Evolutionary conservation across 192 early-diverging fungal species (phyloP), one percentile per base, ranked within the genome.

Genomic region (Entomortierella beljakovae): DNA sequence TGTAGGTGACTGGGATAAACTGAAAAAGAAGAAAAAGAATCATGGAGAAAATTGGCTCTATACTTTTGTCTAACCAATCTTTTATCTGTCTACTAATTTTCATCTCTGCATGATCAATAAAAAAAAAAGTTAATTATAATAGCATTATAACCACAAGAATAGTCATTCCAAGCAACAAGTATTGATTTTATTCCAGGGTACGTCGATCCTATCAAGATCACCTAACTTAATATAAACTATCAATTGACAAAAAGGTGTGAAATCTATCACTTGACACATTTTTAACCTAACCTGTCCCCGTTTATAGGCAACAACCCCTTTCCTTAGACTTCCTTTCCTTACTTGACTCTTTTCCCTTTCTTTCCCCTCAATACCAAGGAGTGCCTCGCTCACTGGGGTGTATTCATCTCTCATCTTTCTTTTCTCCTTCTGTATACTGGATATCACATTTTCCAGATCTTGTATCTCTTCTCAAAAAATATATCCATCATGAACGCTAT

Each of bases 401-500:
- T 15, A 46, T 46, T 46, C 43, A 46, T 46, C 10, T 29, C n/a
- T n/a, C n/a, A n/a, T n/a, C n/a, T 29, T 38, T 35, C 11, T 22
- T 28, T 49, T 35, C 56, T 37, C 48, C 15, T 38, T 32, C 9
- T 31, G 23, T 31, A 28, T 53, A 53, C 51, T 53, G 51, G 28
- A 31, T 2, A 46, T 46, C 5, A 46, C 15, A 46, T 46, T 20
- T 46, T 46, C 43, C 43, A 46, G 43, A 25, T 53, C 28, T 25
- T 50, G 49, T 25, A 25, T 50, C 16, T 53, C 23, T 26, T 29
- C 6, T 15, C 7, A 13, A 16, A 31, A 25, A n/a, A n/a, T n/a
- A 11, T 46, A 46, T 38, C 23, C 50, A n/a, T 42, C 60, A 77
- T 77, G 74, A 77, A 77, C 55, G 64, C 74, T 33, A 29, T 62